A percentile compares a stretch with the other conserved stretches of the same genome.
Conservation (phyloP, 2,329 filamentous ascomycete genomes). For the Xylaria sp. region DNA sequence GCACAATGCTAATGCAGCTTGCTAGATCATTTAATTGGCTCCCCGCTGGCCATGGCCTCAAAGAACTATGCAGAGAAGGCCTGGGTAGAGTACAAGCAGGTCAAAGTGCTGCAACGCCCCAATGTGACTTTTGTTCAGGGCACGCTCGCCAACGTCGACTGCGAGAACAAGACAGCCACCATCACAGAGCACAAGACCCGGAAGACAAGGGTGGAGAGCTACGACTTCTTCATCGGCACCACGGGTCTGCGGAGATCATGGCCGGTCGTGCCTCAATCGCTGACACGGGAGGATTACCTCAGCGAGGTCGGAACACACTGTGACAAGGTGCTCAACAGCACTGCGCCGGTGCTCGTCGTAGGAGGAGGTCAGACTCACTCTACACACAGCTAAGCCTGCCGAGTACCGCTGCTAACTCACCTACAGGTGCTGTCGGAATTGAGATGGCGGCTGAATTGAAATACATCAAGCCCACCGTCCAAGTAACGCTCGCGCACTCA, state of each 20-base stretch:
- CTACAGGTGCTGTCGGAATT: constrained; percentile 72
- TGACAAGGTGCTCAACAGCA: constrained; percentile 55
- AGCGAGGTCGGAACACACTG: constrained; percentile 67
- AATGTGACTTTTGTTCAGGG: constrained; percentile 71
- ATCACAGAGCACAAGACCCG: constrained; percentile 57
- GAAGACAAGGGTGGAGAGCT: constrained; percentile 52
- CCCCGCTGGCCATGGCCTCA: constrained; percentile 72
- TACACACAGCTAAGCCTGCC: not conserved
- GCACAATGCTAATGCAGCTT: constrained; percentile 12
- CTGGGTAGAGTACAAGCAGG: constrained; percentile 72
- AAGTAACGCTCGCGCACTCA: constrained; percentile 78
- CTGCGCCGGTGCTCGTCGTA: constrained; percentile 70
- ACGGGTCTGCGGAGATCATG: constrained; percentile 73
- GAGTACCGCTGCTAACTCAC: constrained; percentile 1
- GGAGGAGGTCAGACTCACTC: constrained; percentile 62
- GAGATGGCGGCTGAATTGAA: constrained; percentile 85
- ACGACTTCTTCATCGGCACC: constrained; percentile 78
- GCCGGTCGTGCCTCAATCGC: constrained; percentile 74
- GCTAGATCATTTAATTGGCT: constrained; percentile 77
- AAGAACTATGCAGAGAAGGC: constrained; percentile 67
- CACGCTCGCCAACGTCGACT: constrained; percentile 65
- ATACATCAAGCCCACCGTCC: constrained; percentile 64
- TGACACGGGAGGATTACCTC: constrained; percentile 67
- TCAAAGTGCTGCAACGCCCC: constrained; percentile 68
- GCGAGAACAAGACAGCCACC: constrained; percentile 62